phyloP scores from a whole-genome alignment of 805 yeast species.

The Aciculoconidium aculeatum region DNA sequence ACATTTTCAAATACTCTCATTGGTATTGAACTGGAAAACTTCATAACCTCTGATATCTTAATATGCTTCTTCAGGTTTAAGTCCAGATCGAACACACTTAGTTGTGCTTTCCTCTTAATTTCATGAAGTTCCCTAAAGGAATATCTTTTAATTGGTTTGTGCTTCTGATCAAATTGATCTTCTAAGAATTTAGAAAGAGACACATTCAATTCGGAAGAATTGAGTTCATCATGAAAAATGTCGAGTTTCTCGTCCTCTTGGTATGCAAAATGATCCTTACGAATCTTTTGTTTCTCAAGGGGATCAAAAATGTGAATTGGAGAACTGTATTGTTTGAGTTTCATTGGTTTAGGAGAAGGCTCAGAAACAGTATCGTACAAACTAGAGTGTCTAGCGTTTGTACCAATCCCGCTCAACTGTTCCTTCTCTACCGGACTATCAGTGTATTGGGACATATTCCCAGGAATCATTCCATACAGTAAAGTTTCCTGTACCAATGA shows the following conservation, averaged over 20 bases:
- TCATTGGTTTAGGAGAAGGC: too few relatives aligned
- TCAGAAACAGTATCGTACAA: too few relatives aligned
- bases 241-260: conserved; percentile 7
- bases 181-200: conserved; percentile 4
- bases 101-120: conserved; percentile 1
- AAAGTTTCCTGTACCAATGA: too few relatives aligned
- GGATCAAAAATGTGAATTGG: too few relatives aligned
- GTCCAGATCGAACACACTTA: background rate
- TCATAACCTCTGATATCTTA: conserved; percentile 8
- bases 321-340: too few relatives aligned
- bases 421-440: too few relatives aligned
- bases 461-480: too few relatives aligned
- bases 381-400: too few relatives aligned
- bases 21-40: conserved; percentile 12
- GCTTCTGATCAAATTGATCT: conserved; percentile 1
- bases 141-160: conserved; percentile 7
- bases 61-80: conserved; percentile 4
- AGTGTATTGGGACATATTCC: too few relatives aligned
- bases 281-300: too few relatives aligned
- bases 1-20: conserved; percentile 6
- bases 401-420: conserved; percentile 7
- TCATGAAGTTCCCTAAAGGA: conserved; percentile 3
- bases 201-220: conserved; percentile 3
- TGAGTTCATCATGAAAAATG: conserved; percentile 6
- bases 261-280: too few relatives aligned